phyloP scores from a whole-genome alignment of 768 basidiomycete genomes.

The Gloeophyllum trabeum region DNA sequence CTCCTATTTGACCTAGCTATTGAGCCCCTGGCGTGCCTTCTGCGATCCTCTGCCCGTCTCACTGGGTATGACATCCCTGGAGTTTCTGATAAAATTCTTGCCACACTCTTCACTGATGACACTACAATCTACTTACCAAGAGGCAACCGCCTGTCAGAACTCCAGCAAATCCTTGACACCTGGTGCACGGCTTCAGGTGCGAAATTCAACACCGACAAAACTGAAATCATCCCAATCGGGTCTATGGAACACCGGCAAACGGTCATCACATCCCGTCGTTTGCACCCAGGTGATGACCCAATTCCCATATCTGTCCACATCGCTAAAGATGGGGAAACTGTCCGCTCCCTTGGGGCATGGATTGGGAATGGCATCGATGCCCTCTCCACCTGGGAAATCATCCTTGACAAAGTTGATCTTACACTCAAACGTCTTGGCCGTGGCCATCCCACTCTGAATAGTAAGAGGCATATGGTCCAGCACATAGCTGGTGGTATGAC shows the following conservation, averaged over 20 bases:
- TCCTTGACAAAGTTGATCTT: constrained; percentile 11
- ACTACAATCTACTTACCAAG: constrained; percentile 17
- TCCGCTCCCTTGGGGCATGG: constrained; percentile 9
- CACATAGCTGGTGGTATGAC: constrained; percentile 10
- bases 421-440: constrained; percentile 7
- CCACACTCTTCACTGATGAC: constrained; percentile 18
- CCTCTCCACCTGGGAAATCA: constrained; percentile 7
- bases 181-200: constrained; percentile 32
- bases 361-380: constrained; percentile 12
- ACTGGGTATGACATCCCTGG: constrained; percentile 11
- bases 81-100: constrained; percentile 3
- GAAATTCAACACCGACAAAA: constrained; percentile 26
- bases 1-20: constrained; percentile 20
- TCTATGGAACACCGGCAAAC: background rate
- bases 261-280: background rate
- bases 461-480: constrained; percentile 9
- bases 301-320: background rate
- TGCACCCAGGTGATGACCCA: background rate
- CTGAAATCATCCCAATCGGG: constrained; percentile 10
- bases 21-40: constrained; percentile 15
- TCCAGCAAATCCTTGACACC: constrained; percentile 15
- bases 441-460: constrained; percentile 10
- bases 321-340: background rate
- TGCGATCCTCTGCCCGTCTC: constrained; percentile 8
- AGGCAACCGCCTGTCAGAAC: constrained; percentile 14